A percentile compares a stretch with the other conserved stretches of the same genome.
These are phyloP conservation scores for Zasmidium cellare DNA, from an alignment of 2,329 filamentous ascomycete species.

Conservation along the genomic window DNA sequence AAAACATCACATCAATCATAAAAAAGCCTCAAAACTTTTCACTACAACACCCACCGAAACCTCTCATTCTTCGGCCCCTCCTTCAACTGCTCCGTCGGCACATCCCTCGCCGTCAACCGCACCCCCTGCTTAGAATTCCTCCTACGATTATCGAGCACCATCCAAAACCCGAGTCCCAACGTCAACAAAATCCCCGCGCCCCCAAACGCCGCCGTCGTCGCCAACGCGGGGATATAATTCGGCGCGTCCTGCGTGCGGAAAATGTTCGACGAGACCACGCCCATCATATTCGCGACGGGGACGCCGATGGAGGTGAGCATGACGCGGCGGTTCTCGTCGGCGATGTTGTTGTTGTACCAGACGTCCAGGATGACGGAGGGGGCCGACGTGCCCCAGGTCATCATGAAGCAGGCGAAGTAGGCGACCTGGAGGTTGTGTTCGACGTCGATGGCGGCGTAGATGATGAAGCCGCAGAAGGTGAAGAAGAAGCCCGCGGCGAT, in stretches of 20 bases:
- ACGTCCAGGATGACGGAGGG: conserved; percentile 68
- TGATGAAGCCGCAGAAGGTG: conserved; percentile 75
- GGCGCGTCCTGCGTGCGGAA: conserved; percentile 65
- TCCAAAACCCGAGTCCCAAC: conserved; percentile 59
- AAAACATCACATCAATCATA: no score
- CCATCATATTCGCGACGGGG: conserved; percentile 75
- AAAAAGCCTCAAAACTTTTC: not conserved
- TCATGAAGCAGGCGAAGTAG: conserved; percentile 78
- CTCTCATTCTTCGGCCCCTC: conserved; percentile 45
- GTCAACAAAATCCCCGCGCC: conserved; percentile 59
- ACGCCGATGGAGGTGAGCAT: conserved; percentile 71
- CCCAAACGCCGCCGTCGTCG: conserved; percentile 65
- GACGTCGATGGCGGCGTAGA: conserved; percentile 71
- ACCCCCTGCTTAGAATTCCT: conserved; percentile 59
- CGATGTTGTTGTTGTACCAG: conserved; percentile 83
- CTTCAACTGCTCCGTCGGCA: conserved; percentile 46
- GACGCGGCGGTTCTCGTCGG: conserved; percentile 71
- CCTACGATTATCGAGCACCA: conserved; percentile 64
- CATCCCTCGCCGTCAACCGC: conserved; percentile 52
- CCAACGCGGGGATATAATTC: conserved; percentile 66
- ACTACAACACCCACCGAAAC: conserved; percentile 45
- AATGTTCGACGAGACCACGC: conserved; percentile 67
- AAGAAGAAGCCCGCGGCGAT: conserved; percentile 72
- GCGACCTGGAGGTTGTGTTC: conserved; percentile 62
- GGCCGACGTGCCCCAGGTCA: conserved; percentile 75